A percentile compares a stretch with the other conserved stretches of the same genome.
Evolutionary conservation across 1,284 basidiomycete genomes (phyloP).

Genomic region (Cystobasidium slooffiae): DNA sequence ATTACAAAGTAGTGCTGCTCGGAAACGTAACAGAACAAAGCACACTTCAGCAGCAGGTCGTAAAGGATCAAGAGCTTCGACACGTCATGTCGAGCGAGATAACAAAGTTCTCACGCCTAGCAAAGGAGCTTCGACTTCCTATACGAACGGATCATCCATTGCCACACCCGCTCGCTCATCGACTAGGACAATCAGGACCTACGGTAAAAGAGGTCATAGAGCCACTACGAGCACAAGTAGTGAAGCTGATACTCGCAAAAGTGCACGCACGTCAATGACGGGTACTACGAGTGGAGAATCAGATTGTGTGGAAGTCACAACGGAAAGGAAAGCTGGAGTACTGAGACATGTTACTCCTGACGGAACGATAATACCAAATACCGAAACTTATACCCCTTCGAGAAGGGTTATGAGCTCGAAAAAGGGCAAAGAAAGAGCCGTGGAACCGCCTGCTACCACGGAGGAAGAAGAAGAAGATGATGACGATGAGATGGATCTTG

Average conservation of each 20-base stretch:
- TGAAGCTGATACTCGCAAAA: not conserved
- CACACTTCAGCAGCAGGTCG: not conserved
- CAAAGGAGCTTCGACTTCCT: not conserved
- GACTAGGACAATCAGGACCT: not conserved
- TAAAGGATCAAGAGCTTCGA: not conserved
- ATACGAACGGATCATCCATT: not conserved
- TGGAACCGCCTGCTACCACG: not conserved
- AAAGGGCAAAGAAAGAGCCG: constrained; percentile 20
- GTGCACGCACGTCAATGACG: constrained; percentile 6
- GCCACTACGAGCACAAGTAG: constrained; percentile 7
- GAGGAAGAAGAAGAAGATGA: constrained; percentile 19
- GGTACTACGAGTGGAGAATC: constrained; percentile 21
- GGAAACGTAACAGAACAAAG: not conserved
- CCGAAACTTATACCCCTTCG: not conserved
- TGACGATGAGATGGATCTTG: not conserved
- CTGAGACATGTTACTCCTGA: constrained; percentile 3
- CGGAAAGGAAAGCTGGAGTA: constrained; percentile 4
- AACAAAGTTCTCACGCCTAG: constrained; percentile 4
- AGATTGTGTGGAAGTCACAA: constrained; percentile 6
- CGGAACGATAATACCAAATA: not conserved
- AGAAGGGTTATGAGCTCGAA: constrained; percentile 4
- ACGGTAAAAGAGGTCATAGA: constrained; percentile 8
- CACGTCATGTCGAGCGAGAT: not conserved
- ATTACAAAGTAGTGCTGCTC: not conserved
- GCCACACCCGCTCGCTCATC: not conserved